Evolutionary conservation across 1,284 basidiomycete species (phyloP), one percentile per base, ranked within the genome.

Genomic region (Sporisorium reilianum): DNA sequence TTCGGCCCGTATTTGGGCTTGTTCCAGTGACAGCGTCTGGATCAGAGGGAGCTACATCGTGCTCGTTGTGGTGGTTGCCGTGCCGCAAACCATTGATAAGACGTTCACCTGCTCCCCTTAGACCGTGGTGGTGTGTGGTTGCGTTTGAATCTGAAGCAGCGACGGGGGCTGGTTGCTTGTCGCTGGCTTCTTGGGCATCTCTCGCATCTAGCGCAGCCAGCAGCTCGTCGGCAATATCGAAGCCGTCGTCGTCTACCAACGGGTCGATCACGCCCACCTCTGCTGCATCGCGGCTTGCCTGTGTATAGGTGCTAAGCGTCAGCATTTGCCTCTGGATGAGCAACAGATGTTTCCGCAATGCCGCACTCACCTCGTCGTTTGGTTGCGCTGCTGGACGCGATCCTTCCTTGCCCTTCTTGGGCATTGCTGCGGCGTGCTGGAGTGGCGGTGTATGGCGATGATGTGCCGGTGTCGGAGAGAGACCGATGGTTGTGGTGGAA

Each of bases 201-300:
- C 78, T 44, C 20, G 61, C 77, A 32, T 81, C 78, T 9, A 82
- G 57, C 0, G 76, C 70, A 26, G 79, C 78, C 18, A 81, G 64
- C 23, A 81, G 53, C 32, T 79, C 68, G 22, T 79, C 79, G 10
- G 79, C 80, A 22, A 81, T 65, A 42, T 80, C 80, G 34, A 72
- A 58, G 10, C 58, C 79, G 11, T 69, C 67, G 9, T 71, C 80
- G 23, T 74, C 65, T 25, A 61, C 68, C 18, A 64, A 71, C 1
- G 67, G 64, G 36, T 67, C 64, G 12, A 69, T 64, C 12, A 66
- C 64, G 14, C 53, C 48, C 3, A 32, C 22, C 14, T 51, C 36
- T 11, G 26, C 50, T 30, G 42, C 53, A 32, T 55, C 25, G 22
- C 40, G 45, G 16, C 49, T 48, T 4, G 46, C 46, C 41, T 54